phyloP scores from a whole-genome alignment of 2,329 filamentous ascomycete species.

The Colletotrichum filicis region DNA sequence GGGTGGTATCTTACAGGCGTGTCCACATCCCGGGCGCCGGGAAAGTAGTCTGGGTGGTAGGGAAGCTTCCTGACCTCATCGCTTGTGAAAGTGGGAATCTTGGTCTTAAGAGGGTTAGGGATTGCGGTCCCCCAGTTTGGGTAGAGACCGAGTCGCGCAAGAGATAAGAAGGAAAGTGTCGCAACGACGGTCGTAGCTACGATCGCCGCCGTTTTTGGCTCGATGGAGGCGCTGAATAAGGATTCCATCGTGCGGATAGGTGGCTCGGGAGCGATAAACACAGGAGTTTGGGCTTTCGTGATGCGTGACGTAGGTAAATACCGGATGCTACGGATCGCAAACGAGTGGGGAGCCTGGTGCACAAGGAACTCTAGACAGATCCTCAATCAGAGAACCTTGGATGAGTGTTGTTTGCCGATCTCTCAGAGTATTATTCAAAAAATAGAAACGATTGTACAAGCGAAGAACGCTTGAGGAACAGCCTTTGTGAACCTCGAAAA shows the following conservation, averaged over 20 bases:
- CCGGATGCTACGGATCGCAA: not conserved
- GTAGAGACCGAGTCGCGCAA: slow-evolving; percentile 50
- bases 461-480: not conserved
- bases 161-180: slow-evolving; percentile 51
- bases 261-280: not conserved
- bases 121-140: slow-evolving; percentile 52
- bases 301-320: not conserved
- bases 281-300: not conserved
- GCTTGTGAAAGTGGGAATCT: slow-evolving; percentile 47
- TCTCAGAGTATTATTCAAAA: not conserved
- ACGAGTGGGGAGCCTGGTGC: not conserved
- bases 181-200: slow-evolving; percentile 54
- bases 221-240: slow-evolving; percentile 39
- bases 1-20: slow-evolving; percentile 63
- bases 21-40: slow-evolving; percentile 77
- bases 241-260: slow-evolving; percentile 41
- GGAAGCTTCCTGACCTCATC: slow-evolving; percentile 51
- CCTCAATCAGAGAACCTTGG: not conserved
- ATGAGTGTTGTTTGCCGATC: not conserved
- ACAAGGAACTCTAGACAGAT: not conserved
- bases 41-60: slow-evolving; percentile 77
- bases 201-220: slow-evolving; percentile 43
- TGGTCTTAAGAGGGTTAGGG: slow-evolving; percentile 56
- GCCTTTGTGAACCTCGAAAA: not conserved
- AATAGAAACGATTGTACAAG: not conserved